These are phyloP conservation scores for Spergularia marina DNA, from an alignment of 148 eudicot genomes.

Conservation along the genomic window DNA sequence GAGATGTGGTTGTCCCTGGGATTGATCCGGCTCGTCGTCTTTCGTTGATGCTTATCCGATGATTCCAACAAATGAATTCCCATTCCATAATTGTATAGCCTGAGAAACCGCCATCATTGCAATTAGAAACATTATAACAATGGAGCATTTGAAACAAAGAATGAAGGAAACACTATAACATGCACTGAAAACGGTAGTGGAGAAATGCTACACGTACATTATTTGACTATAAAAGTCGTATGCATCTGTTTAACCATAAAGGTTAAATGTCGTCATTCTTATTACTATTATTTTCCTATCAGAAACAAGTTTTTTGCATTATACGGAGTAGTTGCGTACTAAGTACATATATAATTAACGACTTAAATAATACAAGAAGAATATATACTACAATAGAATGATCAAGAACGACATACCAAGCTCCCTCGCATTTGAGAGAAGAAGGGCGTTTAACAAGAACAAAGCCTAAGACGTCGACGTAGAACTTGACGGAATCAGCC, in stretches of 20 bases:
- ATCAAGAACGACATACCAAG: conserved; percentile 36
- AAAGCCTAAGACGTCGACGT: conserved; percentile 50
- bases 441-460: conserved; percentile 56
- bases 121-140: no score
- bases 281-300: no score
- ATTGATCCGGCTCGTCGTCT: conserved; percentile 50
- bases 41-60: conserved; percentile 31
- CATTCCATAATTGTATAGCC: conserved; percentile 71
- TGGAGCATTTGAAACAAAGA: no score
- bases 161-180: no score
- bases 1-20: conserved; percentile 77
- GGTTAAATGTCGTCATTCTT: no score
- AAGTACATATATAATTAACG: not conserved
- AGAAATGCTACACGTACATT: no score
- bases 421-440: conserved; percentile 54
- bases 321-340: no score
- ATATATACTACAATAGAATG: not conserved
- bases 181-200: no score
- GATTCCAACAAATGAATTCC: conserved; percentile 60
- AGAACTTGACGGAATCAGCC: conserved; percentile 36
- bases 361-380: not conserved
- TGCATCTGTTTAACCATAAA: no score
- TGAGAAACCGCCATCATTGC: not conserved
- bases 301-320: no score
- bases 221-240: no score